Base-by-base conservation (phyloP, 1,284 basidiomycete genomes). In the Puccinia polysora region DNA sequence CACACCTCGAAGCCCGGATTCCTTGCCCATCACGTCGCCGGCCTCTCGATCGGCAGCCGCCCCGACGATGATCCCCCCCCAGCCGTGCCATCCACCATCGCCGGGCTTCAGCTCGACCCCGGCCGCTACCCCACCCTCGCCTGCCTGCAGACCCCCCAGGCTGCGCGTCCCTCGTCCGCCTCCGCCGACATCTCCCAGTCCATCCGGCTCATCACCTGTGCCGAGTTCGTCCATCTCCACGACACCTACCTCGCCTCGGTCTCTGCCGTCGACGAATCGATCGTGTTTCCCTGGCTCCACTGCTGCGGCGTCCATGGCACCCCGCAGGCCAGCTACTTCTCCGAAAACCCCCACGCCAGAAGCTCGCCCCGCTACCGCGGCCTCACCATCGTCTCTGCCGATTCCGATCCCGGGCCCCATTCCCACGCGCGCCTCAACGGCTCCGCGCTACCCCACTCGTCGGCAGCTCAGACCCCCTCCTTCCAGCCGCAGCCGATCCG, bases 381-480 rank as follows among this genome's bases (percentile, higher is more conserved):
- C 4, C 32, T 69, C 12, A 69, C 55, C 3, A 53, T 69, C 15
- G 38, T 69, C 18, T 56, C 65, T n/a, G 65, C 65, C 28, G 65
- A 69, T 38, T 50, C 65, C 4, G 23, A 47, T 0, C 59, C 12
- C 73, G 75, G 47, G 34, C 53, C 52, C 50, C 75, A 36, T 47
- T 73, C 50, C 50, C 72, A 10, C 55, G 74, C 49, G 74, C 75
- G n/a, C 63, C n/a, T n/a, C n/a, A n/a, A n/a, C n/a, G n/a, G n/a
- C 60, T 59, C 36, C 74, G 47, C 73, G 69, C 43, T 65, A 65
- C 69, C 45, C 10, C 20, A 4, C 32, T 47, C 4, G 30, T 10
- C 30, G 4, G 25, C 14, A 10, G 34, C 20, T n/a, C 52, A 5
- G 38, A 40, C 5, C 7, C 62, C 25, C 38, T 45, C n/a, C 23